A percentile compares a stretch with the other conserved stretches of the same genome.
These are phyloP conservation scores for Calonectria leucothoes DNA, from an alignment of 2,329 filamentous ascomycete species.

Conservation along the genomic window DNA sequence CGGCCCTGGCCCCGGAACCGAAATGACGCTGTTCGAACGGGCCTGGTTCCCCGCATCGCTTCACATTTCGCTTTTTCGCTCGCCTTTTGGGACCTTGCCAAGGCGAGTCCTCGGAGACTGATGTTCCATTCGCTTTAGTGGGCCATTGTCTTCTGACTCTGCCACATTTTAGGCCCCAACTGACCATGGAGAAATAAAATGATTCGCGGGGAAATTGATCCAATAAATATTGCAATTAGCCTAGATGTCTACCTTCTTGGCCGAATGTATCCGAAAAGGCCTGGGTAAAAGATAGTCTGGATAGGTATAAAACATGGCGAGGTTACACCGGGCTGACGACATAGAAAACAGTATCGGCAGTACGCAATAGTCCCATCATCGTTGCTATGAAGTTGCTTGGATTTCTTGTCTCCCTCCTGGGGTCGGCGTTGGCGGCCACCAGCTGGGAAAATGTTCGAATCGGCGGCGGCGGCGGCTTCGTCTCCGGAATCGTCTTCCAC, in stretches of 20 bases:
- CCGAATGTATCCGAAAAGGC: neutral
- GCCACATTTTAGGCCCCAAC: neutral
- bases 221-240: neutral
- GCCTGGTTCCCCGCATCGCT: neutral
- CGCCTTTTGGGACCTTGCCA: neutral
- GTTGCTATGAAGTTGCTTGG: slow-evolving; percentile 1
- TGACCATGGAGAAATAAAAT: neutral
- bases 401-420: neutral
- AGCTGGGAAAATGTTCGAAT: slow-evolving; percentile 62
- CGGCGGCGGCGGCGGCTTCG: slow-evolving; percentile 68
- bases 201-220: slow-evolving; percentile 2
- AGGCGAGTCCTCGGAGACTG: neutral
- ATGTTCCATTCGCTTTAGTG: neutral
- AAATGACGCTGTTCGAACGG: neutral
- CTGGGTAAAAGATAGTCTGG: neutral
- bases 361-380: neutral
- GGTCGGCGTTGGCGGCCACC: neutral
- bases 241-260: neutral
- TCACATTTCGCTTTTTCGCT: neutral
- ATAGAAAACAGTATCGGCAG: neutral
- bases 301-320: neutral
- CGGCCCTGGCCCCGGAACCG: slow-evolving; percentile 3
- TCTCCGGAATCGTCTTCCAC: slow-evolving; percentile 68
- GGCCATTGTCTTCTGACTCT: neutral
- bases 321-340: neutral